Evolutionary conservation across 768 basidiomycete species (phyloP).

Genomic region (Tylopilus subfusipes): DNA sequence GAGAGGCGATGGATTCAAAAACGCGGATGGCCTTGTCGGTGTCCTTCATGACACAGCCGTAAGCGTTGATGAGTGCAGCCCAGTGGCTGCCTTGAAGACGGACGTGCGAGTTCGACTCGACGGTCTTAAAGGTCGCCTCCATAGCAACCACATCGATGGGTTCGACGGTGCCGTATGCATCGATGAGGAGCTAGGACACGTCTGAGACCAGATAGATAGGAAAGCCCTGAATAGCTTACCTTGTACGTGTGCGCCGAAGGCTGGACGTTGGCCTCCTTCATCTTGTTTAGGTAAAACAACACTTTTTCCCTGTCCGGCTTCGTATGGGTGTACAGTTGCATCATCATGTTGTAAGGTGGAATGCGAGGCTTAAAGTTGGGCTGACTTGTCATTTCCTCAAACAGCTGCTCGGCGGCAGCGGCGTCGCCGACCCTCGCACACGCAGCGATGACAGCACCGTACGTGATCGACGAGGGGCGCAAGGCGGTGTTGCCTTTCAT

Average conservation of each 20-base stretch:
- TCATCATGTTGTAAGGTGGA: conserved; percentile 98
- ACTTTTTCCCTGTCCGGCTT: conserved; percentile 80
- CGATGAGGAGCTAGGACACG: conserved; percentile 67
- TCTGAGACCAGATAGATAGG: not conserved
- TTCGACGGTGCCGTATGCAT: conserved; percentile 82
- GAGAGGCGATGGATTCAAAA: conserved; percentile 70
- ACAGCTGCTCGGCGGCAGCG: conserved; percentile 74
- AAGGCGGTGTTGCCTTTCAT: conserved; percentile 67
- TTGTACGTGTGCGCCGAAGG: conserved; percentile 96
- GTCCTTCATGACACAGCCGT: conserved; percentile 77
- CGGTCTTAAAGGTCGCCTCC: conserved; percentile 68
- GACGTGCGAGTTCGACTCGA: conserved; percentile 36
- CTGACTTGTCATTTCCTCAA: conserved; percentile 75
- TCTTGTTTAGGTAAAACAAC: conserved; percentile 67
- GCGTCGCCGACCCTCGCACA: conserved; percentile 92
- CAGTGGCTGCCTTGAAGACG: conserved; percentile 57
- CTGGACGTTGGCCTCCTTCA: conserved; percentile 55
- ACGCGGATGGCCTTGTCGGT: conserved; percentile 69
- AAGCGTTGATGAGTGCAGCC: conserved; percentile 85
- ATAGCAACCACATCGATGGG: conserved; percentile 73
- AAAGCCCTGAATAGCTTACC: conserved; percentile 36
- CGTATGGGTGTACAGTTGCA: conserved; percentile 92
- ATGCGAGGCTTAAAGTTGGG: conserved; percentile 81
- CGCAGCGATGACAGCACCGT: conserved; percentile 90
- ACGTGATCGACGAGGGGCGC: conserved; percentile 81